Percentiles rank a stretch among this genome's conserved stretches.
Conservation (phyloP, 78 protist species). For the Isochrysis galbana region DNA sequence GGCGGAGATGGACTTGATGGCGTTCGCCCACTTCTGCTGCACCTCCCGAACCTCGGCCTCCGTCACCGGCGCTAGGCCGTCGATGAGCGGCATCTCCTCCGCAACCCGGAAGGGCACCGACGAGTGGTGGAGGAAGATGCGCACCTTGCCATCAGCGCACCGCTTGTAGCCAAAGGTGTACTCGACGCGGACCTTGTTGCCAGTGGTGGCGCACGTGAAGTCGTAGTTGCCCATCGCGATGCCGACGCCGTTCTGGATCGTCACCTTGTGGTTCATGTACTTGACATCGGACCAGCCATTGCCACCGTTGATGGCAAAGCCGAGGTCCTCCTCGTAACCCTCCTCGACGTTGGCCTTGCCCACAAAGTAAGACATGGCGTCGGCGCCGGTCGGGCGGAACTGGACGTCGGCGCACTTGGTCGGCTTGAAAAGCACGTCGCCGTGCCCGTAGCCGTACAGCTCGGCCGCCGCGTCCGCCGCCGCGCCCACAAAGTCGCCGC, state of each 20-base stretch:
- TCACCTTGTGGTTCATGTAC: not conserved
- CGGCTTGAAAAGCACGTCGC: too few relatives aligned
- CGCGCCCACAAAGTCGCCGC: not conserved
- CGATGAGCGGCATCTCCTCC: too few relatives aligned
- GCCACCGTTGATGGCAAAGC: constrained; percentile 33
- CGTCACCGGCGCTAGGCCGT: constrained; percentile 1
- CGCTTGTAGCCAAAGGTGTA: constrained; percentile 29
- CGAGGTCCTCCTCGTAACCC: constrained; percentile 9
- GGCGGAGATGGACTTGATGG: not conserved
- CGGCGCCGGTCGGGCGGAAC: too few relatives aligned
- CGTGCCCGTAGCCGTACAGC: too few relatives aligned
- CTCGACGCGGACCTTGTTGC: not conserved
- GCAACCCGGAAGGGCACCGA: not conserved
- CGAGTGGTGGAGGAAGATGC: too few relatives aligned
- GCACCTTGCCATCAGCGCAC: too few relatives aligned
- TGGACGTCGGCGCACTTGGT: too few relatives aligned
- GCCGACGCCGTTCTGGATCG: not conserved
- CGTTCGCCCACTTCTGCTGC: constrained; percentile 29
- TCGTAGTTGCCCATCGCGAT: too few relatives aligned
- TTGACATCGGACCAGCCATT: not conserved
- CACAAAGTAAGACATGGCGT: constrained; percentile 14
- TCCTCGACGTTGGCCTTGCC: not conserved
- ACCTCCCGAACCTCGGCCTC: not conserved
- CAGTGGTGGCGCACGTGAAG: too few relatives aligned
- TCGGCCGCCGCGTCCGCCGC: constrained; percentile 16